These are phyloP conservation scores for Bromus sterilis DNA, from an alignment of 176 grass and related monocot species.

Conservation along the genomic window DNA sequence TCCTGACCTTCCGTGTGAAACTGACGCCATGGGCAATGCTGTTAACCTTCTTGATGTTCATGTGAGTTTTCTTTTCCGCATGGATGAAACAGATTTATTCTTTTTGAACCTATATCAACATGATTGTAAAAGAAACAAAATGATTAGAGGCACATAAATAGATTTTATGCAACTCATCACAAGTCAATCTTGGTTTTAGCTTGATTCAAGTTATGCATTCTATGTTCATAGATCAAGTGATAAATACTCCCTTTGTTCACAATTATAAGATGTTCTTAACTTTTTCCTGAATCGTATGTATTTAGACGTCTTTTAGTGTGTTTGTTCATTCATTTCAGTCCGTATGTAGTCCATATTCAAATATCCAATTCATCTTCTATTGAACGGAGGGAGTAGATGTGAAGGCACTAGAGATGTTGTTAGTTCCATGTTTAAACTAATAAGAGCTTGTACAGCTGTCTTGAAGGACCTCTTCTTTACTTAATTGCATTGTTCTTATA, in stretches of 20 bases:
- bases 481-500: background rate
- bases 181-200: background rate
- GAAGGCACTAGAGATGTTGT: background rate
- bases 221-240: background rate
- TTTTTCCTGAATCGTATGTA: no score
- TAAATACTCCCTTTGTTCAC: background rate
- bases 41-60: conserved; percentile 96
- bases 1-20: conserved; percentile 80
- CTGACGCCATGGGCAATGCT: conserved; percentile 58
- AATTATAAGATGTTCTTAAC: no score
- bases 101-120: background rate
- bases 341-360: no score
- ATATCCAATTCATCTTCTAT: no score
- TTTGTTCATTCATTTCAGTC: no score
- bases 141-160: background rate
- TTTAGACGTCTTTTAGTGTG: no score
- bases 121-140: background rate
- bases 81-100: background rate
- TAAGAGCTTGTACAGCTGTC: background rate
- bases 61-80: conserved; percentile 52
- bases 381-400: no score
- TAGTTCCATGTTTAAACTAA: background rate
- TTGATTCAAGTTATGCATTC: background rate
- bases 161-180: background rate
- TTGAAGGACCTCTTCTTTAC: background rate